These are phyloP conservation scores for Lunasporangiospora selenospora DNA, from an alignment of 192 early-diverging fungal genomes.

Conservation along the genomic window DNA sequence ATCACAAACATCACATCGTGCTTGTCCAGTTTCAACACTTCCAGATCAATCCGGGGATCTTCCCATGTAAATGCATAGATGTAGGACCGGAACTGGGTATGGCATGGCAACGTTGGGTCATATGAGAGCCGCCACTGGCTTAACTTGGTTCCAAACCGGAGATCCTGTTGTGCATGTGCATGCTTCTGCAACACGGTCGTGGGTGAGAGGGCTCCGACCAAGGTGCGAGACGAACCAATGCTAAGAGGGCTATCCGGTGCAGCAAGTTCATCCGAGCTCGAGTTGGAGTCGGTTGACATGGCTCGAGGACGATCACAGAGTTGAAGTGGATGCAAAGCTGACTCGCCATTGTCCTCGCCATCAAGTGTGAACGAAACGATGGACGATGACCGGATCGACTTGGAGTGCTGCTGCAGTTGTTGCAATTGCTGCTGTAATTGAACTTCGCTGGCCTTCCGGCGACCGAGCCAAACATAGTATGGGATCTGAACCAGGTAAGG, in stretches of 20 bases:
- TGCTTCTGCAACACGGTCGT: slow-evolving; percentile 7
- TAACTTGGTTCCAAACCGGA: slow-evolving; percentile 37
- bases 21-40: slow-evolving; percentile 67
- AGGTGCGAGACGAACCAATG: slow-evolving; percentile 30
- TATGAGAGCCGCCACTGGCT: slow-evolving; percentile 61
- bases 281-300: slow-evolving; percentile 44
- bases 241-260: slow-evolving; percentile 26
- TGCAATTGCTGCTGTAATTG: too few relatives aligned
- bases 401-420: slow-evolving; percentile 1
- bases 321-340: slow-evolving; percentile 11
- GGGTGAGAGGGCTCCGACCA: slow-evolving; percentile 10
- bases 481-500: slow-evolving; percentile 80
- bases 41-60: slow-evolving; percentile 78
- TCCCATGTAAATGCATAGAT: slow-evolving; percentile 92
- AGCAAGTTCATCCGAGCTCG: slow-evolving; percentile 17
- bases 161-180: neutral
- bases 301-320: slow-evolving; percentile 29
- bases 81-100: slow-evolving; percentile 80
- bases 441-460: slow-evolving; percentile 49
- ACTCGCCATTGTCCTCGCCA: slow-evolving; percentile 16
- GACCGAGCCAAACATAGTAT: slow-evolving; percentile 87
- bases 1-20: slow-evolving; percentile 80
- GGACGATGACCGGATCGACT: too few relatives aligned
- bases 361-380: neutral
- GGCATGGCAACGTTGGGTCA: slow-evolving; percentile 56